Evolutionary conservation across 2,329 filamentous ascomycete genomes (phyloP).

Genomic region (Diplodia seriata): DNA sequence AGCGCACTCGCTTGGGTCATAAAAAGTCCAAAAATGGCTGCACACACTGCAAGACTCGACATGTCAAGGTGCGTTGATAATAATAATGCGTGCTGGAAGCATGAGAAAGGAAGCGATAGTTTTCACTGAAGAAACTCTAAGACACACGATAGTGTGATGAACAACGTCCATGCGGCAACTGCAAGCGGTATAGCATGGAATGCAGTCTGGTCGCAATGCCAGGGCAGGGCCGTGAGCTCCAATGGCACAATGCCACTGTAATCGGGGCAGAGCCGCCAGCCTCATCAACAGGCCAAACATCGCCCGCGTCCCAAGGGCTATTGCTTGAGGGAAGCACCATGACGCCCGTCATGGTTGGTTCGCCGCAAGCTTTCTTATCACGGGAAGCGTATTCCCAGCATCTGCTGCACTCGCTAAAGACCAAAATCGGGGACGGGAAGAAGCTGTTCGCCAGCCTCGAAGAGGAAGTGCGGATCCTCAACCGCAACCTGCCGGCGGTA

Average conservation of each 20-base stretch:
- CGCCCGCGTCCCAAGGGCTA: no score
- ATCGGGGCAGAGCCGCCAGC: not conserved
- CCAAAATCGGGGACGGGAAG: not conserved
- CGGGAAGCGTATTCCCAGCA: not conserved
- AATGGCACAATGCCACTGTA: not conserved
- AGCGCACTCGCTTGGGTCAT: constrained; percentile 35
- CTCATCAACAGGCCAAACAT: not conserved
- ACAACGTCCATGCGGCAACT: constrained; percentile 9
- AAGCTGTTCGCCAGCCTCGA: not conserved
- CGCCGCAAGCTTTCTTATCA: not conserved
- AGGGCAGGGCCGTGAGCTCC: not conserved
- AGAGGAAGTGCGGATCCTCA: not conserved
- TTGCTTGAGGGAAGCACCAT: no score
- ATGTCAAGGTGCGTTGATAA: constrained; percentile 45
- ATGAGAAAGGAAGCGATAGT: no score
- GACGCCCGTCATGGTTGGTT: no score
- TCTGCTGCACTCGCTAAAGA: not conserved
- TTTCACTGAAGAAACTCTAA: not conserved
- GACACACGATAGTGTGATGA: constrained; percentile 16
- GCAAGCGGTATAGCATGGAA: not conserved
- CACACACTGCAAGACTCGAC: constrained; percentile 47
- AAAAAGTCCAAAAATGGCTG: constrained; percentile 48
- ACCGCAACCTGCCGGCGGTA: not conserved
- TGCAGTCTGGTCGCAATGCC: not conserved
- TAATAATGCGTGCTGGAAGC: no score